Evolutionary conservation across 2,329 filamentous ascomycete genomes (phyloP).

Genomic region (Ascochyta viciae-villosae): DNA sequence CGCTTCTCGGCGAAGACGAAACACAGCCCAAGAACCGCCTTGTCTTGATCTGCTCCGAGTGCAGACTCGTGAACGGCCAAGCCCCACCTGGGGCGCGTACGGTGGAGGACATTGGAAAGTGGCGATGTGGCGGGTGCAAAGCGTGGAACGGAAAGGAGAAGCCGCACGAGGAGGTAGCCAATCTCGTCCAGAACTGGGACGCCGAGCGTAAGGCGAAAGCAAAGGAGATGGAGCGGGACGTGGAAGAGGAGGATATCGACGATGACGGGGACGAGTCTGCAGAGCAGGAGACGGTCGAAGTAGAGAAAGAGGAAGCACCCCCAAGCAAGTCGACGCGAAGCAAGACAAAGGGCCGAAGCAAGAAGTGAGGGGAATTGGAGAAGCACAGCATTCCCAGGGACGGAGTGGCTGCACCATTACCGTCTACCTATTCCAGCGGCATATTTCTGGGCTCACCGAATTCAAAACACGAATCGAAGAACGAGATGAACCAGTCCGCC

Average conservation of each 20-base stretch:
- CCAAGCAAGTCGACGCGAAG: conserved; percentile 51
- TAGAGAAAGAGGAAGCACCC: conserved; percentile 27
- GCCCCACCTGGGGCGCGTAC: conserved; percentile 84
- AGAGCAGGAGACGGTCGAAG: conserved; percentile 7
- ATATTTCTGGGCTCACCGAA: background rate
- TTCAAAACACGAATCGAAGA: background rate
- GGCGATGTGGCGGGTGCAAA: conserved; percentile 88
- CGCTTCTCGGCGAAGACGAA: conserved; percentile 93
- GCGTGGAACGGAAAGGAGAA: conserved; percentile 83
- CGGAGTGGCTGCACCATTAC: no score
- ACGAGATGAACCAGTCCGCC: no score
- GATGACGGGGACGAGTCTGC: conserved; percentile 26
- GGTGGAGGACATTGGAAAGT: conserved; percentile 80
- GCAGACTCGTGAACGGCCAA: conserved; percentile 91
- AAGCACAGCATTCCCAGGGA: no score
- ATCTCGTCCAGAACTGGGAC: conserved; percentile 42
- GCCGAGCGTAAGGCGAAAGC: conserved; percentile 60
- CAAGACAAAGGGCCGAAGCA: conserved; percentile 51
- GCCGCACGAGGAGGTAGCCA: conserved; percentile 67
- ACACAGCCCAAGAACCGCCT: conserved; percentile 89
- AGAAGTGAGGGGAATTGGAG: conserved; percentile 34
- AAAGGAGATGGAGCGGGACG: conserved; percentile 25
- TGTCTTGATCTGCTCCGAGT: conserved; percentile 81
- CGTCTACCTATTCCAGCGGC: background rate
- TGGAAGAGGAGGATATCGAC: conserved; percentile 32